Evolutionary conservation across 805 yeast genomes (phyloP).

Genomic region (Ogataea corticis): DNA sequence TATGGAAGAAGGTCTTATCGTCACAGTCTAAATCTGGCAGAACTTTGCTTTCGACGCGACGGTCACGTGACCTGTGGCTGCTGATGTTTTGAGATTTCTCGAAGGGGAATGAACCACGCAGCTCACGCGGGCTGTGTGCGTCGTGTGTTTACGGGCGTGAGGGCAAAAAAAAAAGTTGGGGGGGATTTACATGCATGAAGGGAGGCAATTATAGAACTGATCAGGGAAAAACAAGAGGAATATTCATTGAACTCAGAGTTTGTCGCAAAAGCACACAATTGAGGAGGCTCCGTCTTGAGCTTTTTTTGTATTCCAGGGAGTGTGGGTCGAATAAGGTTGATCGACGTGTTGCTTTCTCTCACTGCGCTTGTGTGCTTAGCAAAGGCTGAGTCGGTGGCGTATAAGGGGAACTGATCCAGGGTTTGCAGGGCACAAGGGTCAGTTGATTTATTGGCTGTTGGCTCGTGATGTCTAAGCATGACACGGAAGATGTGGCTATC

Average conservation of each 20-base stretch:
- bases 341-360: too few species aligned
- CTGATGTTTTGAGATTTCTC: background rate
- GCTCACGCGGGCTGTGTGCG: background rate
- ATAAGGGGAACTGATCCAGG: too few species aligned
- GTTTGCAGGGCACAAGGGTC: too few species aligned
- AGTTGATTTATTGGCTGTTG: background rate
- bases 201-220: background rate
- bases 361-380: background rate
- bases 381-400: slow-evolving; percentile 8
- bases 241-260: background rate
- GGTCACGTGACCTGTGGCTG: slow-evolving; percentile 1
- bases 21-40: too few species aligned
- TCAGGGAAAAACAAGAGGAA: background rate
- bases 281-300: too few species aligned
- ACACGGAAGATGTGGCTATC: background rate
- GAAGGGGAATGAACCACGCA: slow-evolving; percentile 7
- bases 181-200: slow-evolving; percentile 4
- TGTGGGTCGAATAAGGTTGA: too few species aligned
- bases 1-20: too few species aligned
- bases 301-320: too few species aligned
- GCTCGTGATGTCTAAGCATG: background rate
- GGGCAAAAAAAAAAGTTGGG: background rate
- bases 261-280: too few species aligned
- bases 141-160: background rate
- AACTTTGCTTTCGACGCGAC: background rate